Conservation (phyloP, 345 rosid species). For the Salix dunnii region DNA sequence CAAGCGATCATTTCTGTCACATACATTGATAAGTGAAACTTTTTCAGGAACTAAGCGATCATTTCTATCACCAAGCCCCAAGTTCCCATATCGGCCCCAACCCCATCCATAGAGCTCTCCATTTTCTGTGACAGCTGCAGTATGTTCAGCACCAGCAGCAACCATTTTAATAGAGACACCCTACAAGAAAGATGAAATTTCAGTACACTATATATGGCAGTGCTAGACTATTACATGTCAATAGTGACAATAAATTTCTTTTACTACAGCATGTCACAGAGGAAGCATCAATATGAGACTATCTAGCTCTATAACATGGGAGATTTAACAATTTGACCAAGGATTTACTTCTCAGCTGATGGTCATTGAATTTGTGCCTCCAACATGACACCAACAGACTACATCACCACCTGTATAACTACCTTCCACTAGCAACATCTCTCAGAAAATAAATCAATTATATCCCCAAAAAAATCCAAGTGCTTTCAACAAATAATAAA, state of each 20-base stretch:
- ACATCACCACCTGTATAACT: not conserved
- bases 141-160: constrained; percentile 97
- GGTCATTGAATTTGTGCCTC: not conserved
- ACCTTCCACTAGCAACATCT: not conserved
- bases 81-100: constrained; percentile 94
- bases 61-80: constrained; percentile 92
- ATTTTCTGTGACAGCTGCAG: constrained; percentile 85
- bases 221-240: not conserved
- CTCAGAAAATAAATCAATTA: not conserved
- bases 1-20: constrained; percentile 23
- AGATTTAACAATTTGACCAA: not conserved
- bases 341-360: not conserved
- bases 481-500: not conserved
- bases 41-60: constrained; percentile 88
- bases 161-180: constrained; percentile 77
- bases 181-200: constrained; percentile 40
- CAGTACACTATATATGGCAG: constrained; percentile 14
- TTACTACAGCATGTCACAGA: not conserved
- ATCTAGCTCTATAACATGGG: not conserved
- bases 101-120: constrained; percentile 99
- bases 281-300: not conserved
- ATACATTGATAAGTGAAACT: constrained; percentile 59
- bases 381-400: not conserved
- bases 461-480: not conserved
- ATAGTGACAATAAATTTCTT: not conserved